phyloP scores from a whole-genome alignment of 2,329 filamentous ascomycete species.

The Penicillium thymicola region DNA sequence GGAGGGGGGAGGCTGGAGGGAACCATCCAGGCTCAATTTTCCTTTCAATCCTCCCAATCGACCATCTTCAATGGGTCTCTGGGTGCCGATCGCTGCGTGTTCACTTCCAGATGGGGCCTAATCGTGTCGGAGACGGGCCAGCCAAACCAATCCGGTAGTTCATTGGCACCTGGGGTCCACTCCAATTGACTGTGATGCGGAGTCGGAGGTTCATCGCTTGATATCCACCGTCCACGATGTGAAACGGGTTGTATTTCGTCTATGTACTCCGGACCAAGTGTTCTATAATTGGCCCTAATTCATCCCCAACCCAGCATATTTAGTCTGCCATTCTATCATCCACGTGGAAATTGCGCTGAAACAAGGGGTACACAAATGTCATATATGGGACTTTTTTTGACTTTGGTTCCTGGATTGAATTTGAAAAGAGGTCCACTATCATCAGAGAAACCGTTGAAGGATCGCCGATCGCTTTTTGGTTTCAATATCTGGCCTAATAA shows the following conservation, averaged over 20 bases:
- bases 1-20: background rate
- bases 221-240: background rate
- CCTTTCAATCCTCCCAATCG: background rate
- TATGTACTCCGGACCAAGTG: background rate
- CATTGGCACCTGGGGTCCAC: slow-evolving; percentile 6
- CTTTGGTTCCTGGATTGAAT: background rate
- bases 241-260: background rate
- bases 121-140: slow-evolving; percentile 13
- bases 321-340: background rate
- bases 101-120: slow-evolving; percentile 8
- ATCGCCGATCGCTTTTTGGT: background rate
- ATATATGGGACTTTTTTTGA: background rate
- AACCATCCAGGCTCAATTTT: background rate
- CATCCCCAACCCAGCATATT: background rate
- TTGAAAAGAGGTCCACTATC: background rate
- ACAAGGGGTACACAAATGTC: background rate
- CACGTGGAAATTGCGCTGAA: background rate
- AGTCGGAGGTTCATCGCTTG: background rate
- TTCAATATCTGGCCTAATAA: background rate
- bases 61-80: background rate
- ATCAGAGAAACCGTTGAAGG: slow-evolving; percentile 1
- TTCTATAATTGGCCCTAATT: background rate
- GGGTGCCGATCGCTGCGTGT: slow-evolving; percentile 13
- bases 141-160: slow-evolving; percentile 12
- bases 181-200: background rate